Percentiles rank a stretch among this genome's conserved stretches.
Conservation (phyloP, 345 rosid species). For the Heritiera fomes region DNA sequence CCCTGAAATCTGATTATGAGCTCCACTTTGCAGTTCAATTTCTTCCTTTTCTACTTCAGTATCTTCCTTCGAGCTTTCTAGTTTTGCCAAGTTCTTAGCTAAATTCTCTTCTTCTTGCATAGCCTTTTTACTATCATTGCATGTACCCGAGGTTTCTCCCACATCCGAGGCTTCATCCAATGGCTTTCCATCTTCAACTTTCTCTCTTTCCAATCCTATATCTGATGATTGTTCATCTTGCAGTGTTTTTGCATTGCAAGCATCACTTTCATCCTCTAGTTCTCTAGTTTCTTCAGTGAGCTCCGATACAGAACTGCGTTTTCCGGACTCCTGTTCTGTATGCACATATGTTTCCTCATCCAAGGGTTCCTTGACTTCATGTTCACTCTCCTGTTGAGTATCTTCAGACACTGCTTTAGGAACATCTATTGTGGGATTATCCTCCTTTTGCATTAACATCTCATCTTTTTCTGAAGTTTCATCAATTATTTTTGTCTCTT, state of each 20-base stretch:
- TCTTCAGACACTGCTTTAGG: conserved; percentile 23
- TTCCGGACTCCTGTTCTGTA: conserved; percentile 23
- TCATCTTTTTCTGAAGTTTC: conserved; percentile 17
- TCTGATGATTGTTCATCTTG: conserved; percentile 10
- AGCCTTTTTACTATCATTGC: conserved; percentile 10
- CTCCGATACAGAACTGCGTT: conserved; percentile 7
- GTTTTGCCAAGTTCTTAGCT: conserved; percentile 12
- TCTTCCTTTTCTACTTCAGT: conserved; percentile 17
- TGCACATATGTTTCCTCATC: conserved; percentile 17
- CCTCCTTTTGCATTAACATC: neutral
- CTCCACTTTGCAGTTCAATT: conserved; percentile 23
- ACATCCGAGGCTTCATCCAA: conserved; percentile 17
- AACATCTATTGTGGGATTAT: conserved; percentile 17
- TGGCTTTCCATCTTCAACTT: conserved; percentile 21
- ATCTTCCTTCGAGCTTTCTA: conserved; percentile 27
- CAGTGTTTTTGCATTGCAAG: neutral
- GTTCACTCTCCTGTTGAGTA: conserved; percentile 2
- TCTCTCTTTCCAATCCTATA: conserved; percentile 5
- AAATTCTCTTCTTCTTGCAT: conserved; percentile 22
- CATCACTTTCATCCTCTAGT: conserved; percentile 7
- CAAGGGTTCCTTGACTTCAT: conserved; percentile 8
- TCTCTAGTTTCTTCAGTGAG: conserved; percentile 11
- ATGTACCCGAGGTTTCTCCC: neutral
- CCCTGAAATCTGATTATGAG: conserved; percentile 14
- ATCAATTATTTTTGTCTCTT: conserved; percentile 25